Base-by-base conservation (phyloP, 176 grass and related monocot species). In the Oryza longistaminata region DNA sequence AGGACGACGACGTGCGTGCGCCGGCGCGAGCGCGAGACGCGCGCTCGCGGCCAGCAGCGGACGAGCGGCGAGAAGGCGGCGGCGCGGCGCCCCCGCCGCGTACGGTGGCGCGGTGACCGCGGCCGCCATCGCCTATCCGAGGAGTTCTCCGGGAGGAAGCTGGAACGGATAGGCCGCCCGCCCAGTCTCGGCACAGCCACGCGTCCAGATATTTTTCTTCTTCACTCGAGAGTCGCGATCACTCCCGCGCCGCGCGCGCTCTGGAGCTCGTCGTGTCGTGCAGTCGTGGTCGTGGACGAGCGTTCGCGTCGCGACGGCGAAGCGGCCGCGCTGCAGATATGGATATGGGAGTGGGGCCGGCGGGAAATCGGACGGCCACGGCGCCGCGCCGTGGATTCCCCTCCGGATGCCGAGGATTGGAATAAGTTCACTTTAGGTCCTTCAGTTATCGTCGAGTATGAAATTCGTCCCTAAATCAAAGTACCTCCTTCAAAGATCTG, bases 71-170 rank as follows among this genome's bases (percentile, higher is more conserved):
- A 68, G 27, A 22, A 40, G 71, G 6, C n/a, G 58, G 72, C 85
- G 3, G 21, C 14, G 29, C 21, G 58, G 44, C 10, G 61, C 15
- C 62, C 42, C 11, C 74, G n/a, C 55, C 29, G 29, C 29, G 29
- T 31, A 74, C 66, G 76, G 78, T 68, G 68, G n/a, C 52, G 73
- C n/a, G 70, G 90, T 75, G 67, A 73, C 26, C 15, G 81, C 60
- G 50, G 85, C 11, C 55, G 87, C 80, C 61, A 91, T 88, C n/a
- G 82, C 66, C 50, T 64, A 72, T 25, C 71, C 0, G 60, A 9
- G 52, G 76, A 10, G 22, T 37, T 53, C 80, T 13, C 66, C 66
- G 55, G 44, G 50, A 68, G 9, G 39, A 5, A 40, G 22, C 60
- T 72, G 49, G 77, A 85, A 64, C 13, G 88, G 71, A 88, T 74